Base-by-base conservation (phyloP, 129 eudicot species). In the Flaveria ramosissima region DNA sequence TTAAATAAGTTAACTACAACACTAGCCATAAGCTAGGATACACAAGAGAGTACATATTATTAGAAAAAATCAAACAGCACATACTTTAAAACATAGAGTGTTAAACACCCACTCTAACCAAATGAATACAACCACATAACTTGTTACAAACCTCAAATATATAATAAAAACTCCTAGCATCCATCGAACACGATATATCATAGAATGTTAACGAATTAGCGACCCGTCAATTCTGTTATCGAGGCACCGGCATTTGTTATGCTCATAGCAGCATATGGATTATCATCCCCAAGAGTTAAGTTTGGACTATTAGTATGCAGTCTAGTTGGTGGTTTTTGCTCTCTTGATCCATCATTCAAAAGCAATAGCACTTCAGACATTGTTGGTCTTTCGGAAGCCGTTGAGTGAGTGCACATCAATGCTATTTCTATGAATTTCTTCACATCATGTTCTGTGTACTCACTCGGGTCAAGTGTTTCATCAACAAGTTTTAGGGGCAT, bases 331-430 rank as follows among this genome's bases (percentile, higher is more conserved):
- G 76, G 72, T 46, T 45, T 82, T 19, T 62, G 80, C 17, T 74
- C 85, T 16, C 68, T 26, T 17, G 87, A 60, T 9, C 83, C 66
- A 45, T 88, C 89, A 64, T 87, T 85, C 57, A 75, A 39, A 68
- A 90, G 88, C 87, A 86, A 71, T 57, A 88, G 73, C 9, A 90
- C 84, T 80, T 90, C 96, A 2, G 96, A 85, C 96, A 90, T 90
- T 4, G 86, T 83, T 71, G 96, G 96, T 70, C 96, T 84, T 19
- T 77, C 74, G 7, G 89, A 74, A 42, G 84, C 84, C 3, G 86
- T 85, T 42, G 96, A 83, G 51, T 90, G 89, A 32, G 90, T 88
- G 85, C 96, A 90, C 65, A 82, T 46, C 57, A 90, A 56, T 32
- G 89, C 96, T 36, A 90, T 87, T 51, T 90, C 92, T 15, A 90